A percentile compares a stretch with the other conserved stretches of the same genome.
phyloP scores from a whole-genome alignment of 1,139 yeast genomes.

The Yarrowia galli region DNA sequence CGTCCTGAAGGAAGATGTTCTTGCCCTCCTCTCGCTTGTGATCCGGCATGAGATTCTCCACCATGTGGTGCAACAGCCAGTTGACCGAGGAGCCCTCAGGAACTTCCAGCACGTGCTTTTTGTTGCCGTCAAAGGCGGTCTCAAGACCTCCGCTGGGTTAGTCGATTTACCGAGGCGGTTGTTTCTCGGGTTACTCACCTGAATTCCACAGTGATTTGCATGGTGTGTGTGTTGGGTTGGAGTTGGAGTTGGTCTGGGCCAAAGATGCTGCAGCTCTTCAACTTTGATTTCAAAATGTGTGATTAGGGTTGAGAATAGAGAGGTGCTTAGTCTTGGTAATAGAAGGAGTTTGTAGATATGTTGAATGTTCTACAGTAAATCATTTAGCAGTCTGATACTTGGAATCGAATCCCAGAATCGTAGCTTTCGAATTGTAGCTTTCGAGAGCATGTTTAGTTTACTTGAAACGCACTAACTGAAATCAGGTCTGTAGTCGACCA shows the following conservation, averaged over 20 bases:
- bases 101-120: constrained; percentile 58
- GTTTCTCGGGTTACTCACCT: constrained; percentile 42
- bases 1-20: constrained; percentile 83
- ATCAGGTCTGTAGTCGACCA: too few relatives aligned
- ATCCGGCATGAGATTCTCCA: constrained; percentile 61
- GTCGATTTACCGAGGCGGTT: background rate
- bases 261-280: too few relatives aligned
- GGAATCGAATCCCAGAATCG: too few relatives aligned
- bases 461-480: too few relatives aligned
- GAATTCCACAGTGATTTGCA: constrained; percentile 49
- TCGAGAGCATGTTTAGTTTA: too few relatives aligned
- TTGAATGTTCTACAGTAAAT: too few relatives aligned
- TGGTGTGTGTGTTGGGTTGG: constrained; percentile 3
- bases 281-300: background rate
- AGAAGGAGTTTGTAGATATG: too few relatives aligned
- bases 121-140: constrained; percentile 62
- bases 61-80: constrained; percentile 65
- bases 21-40: constrained; percentile 51
- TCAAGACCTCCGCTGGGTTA: constrained; percentile 67
- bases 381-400: too few relatives aligned
- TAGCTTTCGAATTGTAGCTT: too few relatives aligned
- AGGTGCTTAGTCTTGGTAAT: too few relatives aligned
- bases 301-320: background rate
- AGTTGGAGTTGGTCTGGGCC: too few relatives aligned
- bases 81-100: constrained; percentile 57